Evolutionary conservation across 257 asterid genomes (phyloP).

Genomic region (Nicotiana benthamiana): DNA sequence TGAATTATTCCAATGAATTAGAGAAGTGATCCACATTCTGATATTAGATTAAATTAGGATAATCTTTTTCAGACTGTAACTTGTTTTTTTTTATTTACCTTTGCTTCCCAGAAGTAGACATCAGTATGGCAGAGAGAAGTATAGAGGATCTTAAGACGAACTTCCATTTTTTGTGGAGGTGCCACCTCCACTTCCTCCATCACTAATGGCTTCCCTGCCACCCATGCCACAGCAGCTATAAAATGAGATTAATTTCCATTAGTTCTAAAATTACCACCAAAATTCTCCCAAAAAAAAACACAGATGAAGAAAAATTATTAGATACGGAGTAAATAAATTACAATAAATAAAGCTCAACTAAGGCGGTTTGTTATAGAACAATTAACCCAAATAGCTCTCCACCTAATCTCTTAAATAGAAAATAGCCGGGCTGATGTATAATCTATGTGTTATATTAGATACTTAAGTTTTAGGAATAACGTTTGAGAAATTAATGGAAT

Average conservation of each 20-base stretch:
- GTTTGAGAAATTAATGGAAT: not conserved
- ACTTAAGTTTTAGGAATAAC: no score
- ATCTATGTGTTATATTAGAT: no score
- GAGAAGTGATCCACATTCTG: conserved; percentile 24
- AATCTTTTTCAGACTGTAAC: not conserved
- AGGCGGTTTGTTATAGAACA: no score
- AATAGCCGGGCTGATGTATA: no score
- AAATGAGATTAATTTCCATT: not conserved
- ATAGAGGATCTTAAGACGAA: conserved; percentile 56
- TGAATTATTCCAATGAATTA: conserved; percentile 5
- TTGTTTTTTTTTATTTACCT: conserved; percentile 23
- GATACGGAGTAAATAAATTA: not conserved
- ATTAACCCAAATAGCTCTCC: no score
- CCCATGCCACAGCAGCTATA: conserved; percentile 80
- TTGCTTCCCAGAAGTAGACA: conserved; percentile 78
- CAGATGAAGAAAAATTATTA: not conserved
- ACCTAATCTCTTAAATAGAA: no score
- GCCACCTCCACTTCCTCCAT: conserved; percentile 72
- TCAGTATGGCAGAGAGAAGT: conserved; percentile 80
- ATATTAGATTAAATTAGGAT: conserved; percentile 24
- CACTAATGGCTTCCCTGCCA: conserved; percentile 65
- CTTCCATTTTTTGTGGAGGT: conserved; percentile 75
- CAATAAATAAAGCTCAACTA: no score
- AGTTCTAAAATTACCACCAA: conserved; percentile 10
- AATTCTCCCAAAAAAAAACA: not conserved